Evolutionary conservation across 192 early-diverging fungal genomes (phyloP).

Genomic region (Gorgonomyces haynaldii): DNA sequence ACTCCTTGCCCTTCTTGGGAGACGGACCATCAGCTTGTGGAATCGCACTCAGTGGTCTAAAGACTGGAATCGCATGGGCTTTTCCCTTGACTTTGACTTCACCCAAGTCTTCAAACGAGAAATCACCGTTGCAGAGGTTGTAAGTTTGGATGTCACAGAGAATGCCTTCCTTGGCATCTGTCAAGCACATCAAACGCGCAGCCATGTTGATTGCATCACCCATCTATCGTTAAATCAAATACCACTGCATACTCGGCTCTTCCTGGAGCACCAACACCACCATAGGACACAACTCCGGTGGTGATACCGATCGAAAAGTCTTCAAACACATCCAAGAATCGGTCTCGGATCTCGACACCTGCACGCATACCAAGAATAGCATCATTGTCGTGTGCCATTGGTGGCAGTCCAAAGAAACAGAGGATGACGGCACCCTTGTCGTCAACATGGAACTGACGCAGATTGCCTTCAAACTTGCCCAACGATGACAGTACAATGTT

Average conservation of each 20-base stretch:
- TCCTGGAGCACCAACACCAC: constrained; percentile 35
- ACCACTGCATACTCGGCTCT: constrained; percentile 48
- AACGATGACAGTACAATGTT: constrained; percentile 27
- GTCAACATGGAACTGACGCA: constrained; percentile 43
- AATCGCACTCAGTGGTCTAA: constrained; percentile 14
- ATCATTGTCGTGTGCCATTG: constrained; percentile 42
- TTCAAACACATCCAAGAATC: constrained; percentile 29
- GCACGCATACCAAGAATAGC: constrained; percentile 32
- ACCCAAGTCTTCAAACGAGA: constrained; percentile 34
- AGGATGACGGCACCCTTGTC: constrained; percentile 43
- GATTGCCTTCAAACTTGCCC: constrained; percentile 26
- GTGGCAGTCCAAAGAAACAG: constrained; percentile 39
- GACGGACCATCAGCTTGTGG: constrained; percentile 6
- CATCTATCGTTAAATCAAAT: constrained; percentile 24
- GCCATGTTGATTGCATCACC: constrained; percentile 50
- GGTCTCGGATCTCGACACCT: constrained; percentile 25
- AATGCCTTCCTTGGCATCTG: constrained; percentile 17
- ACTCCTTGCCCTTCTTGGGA: neutral
- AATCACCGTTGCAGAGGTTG: constrained; percentile 33
- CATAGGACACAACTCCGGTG: constrained; percentile 39
- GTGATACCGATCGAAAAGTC: constrained; percentile 46
- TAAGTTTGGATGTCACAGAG: constrained; percentile 39
- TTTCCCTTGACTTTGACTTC: constrained; percentile 39
- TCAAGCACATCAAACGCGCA: constrained; percentile 35
- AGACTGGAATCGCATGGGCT: constrained; percentile 24